phyloP scores from a whole-genome alignment of 495 filamentous ascomycete species.

The Penicillium lividum region DNA sequence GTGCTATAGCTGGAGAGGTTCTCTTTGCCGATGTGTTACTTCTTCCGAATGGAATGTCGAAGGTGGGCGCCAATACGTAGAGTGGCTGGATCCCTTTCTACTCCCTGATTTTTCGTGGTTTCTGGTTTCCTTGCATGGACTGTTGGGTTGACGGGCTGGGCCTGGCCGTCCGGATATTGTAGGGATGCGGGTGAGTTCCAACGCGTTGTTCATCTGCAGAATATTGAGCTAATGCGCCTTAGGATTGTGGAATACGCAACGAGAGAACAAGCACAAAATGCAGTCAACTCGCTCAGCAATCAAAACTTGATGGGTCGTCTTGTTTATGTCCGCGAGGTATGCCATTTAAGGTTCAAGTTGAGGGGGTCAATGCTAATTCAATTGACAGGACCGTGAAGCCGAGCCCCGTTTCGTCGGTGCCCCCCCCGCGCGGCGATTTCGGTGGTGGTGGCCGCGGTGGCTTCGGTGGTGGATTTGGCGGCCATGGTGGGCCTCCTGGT shows the following conservation, averaged over 20 bases:
- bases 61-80: conserved; percentile 97
- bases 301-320: conserved; percentile 97
- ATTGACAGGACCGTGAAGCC: conserved; percentile 80
- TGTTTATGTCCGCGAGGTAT: conserved; percentile 96
- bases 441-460: conserved; percentile 51
- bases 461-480: conserved; percentile 38
- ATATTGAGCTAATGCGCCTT: conserved; percentile 31
- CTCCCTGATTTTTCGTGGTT: conserved; percentile 43
- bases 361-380: conserved; percentile 1
- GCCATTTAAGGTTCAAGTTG: conserved; percentile 8
- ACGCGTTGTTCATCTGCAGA: not conserved
- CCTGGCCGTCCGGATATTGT: conserved; percentile 85
- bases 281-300: conserved; percentile 97
- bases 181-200: conserved; percentile 97
- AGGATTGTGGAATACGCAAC: conserved; percentile 99
- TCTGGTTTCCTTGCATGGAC: conserved; percentile 75
- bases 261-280: conserved; percentile 97
- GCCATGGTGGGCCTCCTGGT: conserved; percentile 53
- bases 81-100: conserved; percentile 77
- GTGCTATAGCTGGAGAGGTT: conserved; percentile 86
- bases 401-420: conserved; percentile 89
- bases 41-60: conserved; percentile 99
- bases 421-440: conserved; percentile 70
- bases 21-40: conserved; percentile 99
- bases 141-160: conserved; percentile 99